phyloP scores from a whole-genome alignment of 192 early-diverging fungal species.

The Linnemannia hyalina region DNA sequence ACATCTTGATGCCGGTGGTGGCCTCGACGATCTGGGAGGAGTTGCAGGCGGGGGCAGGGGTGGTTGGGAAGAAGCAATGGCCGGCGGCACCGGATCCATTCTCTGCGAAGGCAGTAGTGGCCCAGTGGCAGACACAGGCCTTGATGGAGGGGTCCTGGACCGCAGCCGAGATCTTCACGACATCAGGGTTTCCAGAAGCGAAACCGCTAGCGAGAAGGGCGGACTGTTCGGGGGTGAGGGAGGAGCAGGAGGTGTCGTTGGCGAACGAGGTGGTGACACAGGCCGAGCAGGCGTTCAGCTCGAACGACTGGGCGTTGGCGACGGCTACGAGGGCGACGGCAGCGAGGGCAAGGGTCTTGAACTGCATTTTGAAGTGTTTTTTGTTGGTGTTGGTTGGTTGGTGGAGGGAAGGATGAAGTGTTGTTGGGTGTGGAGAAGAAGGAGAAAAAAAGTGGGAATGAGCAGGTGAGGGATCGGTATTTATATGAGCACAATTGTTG shows the following conservation, averaged over 20 bases:
- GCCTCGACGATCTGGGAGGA: slow-evolving; percentile 17
- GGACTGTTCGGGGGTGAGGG: slow-evolving; percentile 11
- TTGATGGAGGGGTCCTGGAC: slow-evolving; percentile 16
- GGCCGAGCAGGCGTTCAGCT: slow-evolving; percentile 31
- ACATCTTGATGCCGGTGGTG: not conserved
- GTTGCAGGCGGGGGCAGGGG: slow-evolving; percentile 31
- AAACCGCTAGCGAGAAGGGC: not conserved
- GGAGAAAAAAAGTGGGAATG: not conserved
- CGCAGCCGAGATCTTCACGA: not conserved
- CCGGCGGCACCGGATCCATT: slow-evolving; percentile 27
- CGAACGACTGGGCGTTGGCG: slow-evolving; percentile 34
- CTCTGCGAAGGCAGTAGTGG: slow-evolving; percentile 5
- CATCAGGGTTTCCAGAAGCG: not conserved
- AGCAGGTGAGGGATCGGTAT: not conserved
- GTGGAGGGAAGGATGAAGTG: slow-evolving; percentile 9
- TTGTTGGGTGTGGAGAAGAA: slow-evolving; percentile 3
- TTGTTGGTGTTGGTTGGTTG: not conserved
- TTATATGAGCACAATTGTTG: not conserved
- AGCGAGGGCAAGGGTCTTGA: slow-evolving; percentile 54
- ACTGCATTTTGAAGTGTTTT: slow-evolving; percentile 36
- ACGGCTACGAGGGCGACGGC: slow-evolving; percentile 42
- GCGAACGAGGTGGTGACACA: slow-evolving; percentile 34
- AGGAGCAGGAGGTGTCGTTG: slow-evolving; percentile 34
- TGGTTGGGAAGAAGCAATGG: not conserved
- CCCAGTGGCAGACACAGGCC: slow-evolving; percentile 44